phyloP scores from a whole-genome alignment of 345 rosid genomes.

The Boechera retrofracta region DNA sequence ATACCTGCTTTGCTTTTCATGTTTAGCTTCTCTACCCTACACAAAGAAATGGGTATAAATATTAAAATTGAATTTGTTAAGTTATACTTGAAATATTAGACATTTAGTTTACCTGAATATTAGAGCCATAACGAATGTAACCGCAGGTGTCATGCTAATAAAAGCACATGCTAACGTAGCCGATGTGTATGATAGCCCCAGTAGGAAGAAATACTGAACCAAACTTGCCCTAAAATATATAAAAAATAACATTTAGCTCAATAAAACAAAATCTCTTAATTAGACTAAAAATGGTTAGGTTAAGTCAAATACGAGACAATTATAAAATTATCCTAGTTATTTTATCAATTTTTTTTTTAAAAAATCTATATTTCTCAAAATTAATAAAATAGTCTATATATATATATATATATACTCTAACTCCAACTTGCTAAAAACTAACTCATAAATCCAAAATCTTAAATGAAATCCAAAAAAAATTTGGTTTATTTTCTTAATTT shows the following conservation, averaged over 20 bases:
- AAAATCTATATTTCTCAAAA: background rate
- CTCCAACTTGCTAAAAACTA: background rate
- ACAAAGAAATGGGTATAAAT: constrained; percentile 4
- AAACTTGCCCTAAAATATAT: constrained; percentile 61
- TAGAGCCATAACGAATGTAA: constrained; percentile 71
- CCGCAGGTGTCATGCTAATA: constrained; percentile 68
- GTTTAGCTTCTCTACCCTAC: constrained; percentile 62
- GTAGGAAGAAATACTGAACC: constrained; percentile 65
- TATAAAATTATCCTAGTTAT: background rate
- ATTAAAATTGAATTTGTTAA: background rate
- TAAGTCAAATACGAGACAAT: background rate
- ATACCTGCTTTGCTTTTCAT: constrained; percentile 52
- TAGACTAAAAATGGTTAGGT: background rate
- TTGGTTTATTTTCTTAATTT: background rate
- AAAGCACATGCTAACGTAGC: constrained; percentile 74
- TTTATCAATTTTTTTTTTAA: background rate
- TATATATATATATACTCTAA: background rate
- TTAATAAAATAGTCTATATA: background rate
- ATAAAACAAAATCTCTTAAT: background rate
- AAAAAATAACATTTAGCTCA: background rate
- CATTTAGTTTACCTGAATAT: constrained; percentile 56
- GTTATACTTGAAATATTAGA: background rate
- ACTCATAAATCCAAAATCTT: background rate
- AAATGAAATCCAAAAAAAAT: background rate
- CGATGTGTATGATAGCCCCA: constrained; percentile 73